phyloP scores from a whole-genome alignment of 306 rosid genomes.

The Styphnolobium japonicum region DNA sequence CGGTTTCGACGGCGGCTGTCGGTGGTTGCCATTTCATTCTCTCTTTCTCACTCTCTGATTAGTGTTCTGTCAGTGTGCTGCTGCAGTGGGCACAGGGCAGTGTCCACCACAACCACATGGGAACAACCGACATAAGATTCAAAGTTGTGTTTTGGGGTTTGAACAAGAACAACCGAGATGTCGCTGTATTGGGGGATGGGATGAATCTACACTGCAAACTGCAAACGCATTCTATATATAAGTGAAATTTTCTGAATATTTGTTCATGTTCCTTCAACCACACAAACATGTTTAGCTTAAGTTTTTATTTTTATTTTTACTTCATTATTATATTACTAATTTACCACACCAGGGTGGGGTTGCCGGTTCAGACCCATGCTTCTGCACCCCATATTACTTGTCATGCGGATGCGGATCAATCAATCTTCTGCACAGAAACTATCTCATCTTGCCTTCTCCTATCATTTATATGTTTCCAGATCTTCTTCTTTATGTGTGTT shows the following conservation, averaged over 20 bases:
- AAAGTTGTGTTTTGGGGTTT: conserved; percentile 13
- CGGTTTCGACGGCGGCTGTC: conserved; percentile 33
- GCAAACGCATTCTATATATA: conserved; percentile 18
- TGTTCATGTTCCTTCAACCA: background rate
- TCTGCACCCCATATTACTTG: background rate
- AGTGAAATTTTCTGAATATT: conserved; percentile 43
- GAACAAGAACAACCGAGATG: conserved; percentile 14
- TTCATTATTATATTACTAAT: too few relatives aligned
- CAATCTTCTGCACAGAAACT: background rate
- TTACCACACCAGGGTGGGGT: too few relatives aligned
- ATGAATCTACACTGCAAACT: background rate
- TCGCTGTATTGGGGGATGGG: conserved; percentile 21
- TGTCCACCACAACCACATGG: background rate
- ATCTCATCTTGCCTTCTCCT: too few relatives aligned
- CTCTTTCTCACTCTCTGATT: background rate
- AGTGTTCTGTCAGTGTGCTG: background rate
- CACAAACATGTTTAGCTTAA: too few relatives aligned
- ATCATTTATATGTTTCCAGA: too few relatives aligned
- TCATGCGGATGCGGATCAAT: background rate
- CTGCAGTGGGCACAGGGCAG: background rate
- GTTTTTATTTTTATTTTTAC: too few relatives aligned
- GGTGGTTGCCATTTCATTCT: conserved; percentile 17
- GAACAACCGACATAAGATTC: conserved; percentile 28
- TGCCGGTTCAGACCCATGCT: too few relatives aligned
- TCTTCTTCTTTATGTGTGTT: too few relatives aligned